These are phyloP conservation scores for Cyclanthera cordifolia DNA, from an alignment of 306 rosid genomes.

Conservation along the genomic window DNA sequence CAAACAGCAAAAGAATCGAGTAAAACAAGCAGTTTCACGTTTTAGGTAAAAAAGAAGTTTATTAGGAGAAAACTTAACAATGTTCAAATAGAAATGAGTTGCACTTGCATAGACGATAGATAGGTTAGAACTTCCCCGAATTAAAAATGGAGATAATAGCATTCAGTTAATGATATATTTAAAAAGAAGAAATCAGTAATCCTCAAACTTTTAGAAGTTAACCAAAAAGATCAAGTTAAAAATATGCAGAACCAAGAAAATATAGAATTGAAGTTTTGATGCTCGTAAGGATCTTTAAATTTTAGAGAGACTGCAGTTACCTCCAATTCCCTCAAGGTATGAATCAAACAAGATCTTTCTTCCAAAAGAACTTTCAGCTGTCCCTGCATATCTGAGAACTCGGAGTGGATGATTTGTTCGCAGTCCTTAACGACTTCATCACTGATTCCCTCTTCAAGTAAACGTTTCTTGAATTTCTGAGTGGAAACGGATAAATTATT, in stretches of 20 bases:
- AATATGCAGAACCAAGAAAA: neutral
- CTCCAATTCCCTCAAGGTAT: slow-evolving; percentile 80
- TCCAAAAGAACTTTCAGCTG: slow-evolving; percentile 50
- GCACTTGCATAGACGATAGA: neutral
- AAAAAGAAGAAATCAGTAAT: neutral
- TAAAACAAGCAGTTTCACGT: neutral
- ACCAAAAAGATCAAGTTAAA: neutral
- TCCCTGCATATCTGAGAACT: slow-evolving; percentile 61
- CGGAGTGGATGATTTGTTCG: slow-evolving; percentile 78
- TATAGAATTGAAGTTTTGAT: too few relatives aligned
- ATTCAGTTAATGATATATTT: neutral
- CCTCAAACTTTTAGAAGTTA: neutral
- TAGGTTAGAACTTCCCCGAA: neutral
- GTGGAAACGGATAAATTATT: slow-evolving; percentile 60
- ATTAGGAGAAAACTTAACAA: neutral
- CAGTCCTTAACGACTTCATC: slow-evolving; percentile 65
- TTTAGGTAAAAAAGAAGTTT: neutral
- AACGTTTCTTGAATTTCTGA: slow-evolving; percentile 53
- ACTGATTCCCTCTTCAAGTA: slow-evolving; percentile 61
- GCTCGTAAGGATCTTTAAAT: neutral
- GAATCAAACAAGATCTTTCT: slow-evolving; percentile 66
- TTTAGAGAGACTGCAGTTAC: slow-evolving; percentile 23
- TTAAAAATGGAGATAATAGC: neutral
- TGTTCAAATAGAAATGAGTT: neutral
- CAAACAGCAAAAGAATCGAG: neutral